phyloP scores from a whole-genome alignment of 345 rosid genomes.

The Syzygium grande region DNA sequence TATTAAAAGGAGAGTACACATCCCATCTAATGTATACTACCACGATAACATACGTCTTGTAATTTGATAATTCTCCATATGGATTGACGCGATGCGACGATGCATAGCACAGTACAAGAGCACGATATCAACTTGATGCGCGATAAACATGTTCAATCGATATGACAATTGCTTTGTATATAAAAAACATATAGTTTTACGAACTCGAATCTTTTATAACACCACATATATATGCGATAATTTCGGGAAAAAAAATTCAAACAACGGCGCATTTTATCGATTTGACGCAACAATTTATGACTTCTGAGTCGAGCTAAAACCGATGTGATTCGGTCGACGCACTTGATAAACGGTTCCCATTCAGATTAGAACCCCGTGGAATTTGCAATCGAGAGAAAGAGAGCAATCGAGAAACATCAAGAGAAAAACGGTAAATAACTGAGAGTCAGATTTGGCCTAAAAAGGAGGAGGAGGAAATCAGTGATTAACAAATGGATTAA shows the following conservation, averaged over 20 bases:
- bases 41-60: background rate
- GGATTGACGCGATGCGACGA: rapidly evolving
- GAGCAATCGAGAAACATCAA: no score
- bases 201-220: background rate
- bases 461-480: background rate
- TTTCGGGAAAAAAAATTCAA: background rate
- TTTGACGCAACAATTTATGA: rapidly evolving
- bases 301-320: rapidly evolving
- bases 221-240: background rate
- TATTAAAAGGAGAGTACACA: background rate
- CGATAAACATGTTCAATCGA: rapidly evolving
- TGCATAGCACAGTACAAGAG: background rate
- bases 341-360: background rate
- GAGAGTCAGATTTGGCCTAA: no score
- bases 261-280: background rate
- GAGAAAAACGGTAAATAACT: no score
- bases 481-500: background rate
- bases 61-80: background rate
- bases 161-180: background rate
- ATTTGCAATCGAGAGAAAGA: background rate
- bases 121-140: background rate
- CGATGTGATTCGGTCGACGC: rapidly evolving
- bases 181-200: rapidly evolving
- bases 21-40: background rate
- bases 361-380: rapidly evolving